These are phyloP conservation scores for Coniferiporia sulphurascens DNA, from an alignment of 1,284 basidiomycete species.

Conservation along the genomic window DNA sequence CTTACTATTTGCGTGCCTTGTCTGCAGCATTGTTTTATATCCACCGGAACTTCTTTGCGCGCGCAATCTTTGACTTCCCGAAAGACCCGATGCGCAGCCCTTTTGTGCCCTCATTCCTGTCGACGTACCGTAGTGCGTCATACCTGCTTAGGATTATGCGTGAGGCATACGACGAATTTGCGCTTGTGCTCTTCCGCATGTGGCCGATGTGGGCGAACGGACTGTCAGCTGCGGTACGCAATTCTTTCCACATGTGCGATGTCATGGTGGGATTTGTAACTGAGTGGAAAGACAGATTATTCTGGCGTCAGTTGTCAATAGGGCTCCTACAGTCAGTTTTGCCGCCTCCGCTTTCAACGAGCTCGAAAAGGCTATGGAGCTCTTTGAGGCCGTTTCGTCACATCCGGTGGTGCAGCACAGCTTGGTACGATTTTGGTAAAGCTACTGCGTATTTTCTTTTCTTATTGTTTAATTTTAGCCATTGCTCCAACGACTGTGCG, in stretches of 20 bases:
- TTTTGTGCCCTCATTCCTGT: constrained; percentile 19
- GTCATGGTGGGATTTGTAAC: no score
- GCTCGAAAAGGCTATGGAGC: constrained; percentile 11
- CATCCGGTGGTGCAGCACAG: constrained; percentile 7
- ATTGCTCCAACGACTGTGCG: constrained; percentile 2
- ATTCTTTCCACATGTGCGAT: neutral
- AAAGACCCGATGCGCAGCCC: constrained; percentile 20
- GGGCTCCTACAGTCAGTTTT: constrained; percentile 16
- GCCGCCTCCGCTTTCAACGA: constrained; percentile 18
- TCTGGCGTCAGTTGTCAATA: constrained; percentile 19
- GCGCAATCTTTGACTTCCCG: constrained; percentile 18
- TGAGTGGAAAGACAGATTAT: constrained; percentile 10
- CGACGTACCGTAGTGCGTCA: constrained; percentile 17
- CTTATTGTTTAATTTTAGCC: neutral
- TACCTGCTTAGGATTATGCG: constrained; percentile 3
- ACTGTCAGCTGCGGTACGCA: constrained; percentile 4
- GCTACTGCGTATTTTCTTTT: neutral
- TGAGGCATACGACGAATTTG: neutral
- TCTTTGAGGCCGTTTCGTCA: neutral
- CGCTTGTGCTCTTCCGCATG: constrained; percentile 2
- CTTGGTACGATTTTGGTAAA: constrained; percentile 2
- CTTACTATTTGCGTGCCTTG: neutral
- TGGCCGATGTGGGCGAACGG: constrained; percentile 10
- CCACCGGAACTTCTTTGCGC: constrained; percentile 21
- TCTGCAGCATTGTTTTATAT: constrained; percentile 11